These are phyloP conservation scores for Kappamyces sp. DNA, from an alignment of 192 early-diverging fungal genomes.

Conservation along the genomic window DNA sequence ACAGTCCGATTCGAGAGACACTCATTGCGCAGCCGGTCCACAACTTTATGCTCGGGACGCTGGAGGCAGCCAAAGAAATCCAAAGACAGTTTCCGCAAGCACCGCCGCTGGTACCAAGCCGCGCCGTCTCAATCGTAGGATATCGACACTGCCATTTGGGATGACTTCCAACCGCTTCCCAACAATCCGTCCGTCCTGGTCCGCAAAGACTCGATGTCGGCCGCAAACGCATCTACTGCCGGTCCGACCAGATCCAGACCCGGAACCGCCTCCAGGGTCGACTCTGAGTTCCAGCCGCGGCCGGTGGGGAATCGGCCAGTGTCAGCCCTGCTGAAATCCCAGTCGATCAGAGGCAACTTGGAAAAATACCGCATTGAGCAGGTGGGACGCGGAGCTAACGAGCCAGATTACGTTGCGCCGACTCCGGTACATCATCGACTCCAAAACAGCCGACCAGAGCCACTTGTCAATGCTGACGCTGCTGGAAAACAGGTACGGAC, in stretches of 20 bases:
- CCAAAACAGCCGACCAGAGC: neutral
- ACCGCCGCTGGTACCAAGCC: no score
- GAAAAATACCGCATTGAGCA: constrained; percentile 4
- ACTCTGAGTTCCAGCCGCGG: neutral
- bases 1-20: no score
- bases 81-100: no score
- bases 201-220: neutral
- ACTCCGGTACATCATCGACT: constrained; percentile 4
- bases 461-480: neutral
- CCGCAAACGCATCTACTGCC: no score
- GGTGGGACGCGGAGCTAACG: neutral
- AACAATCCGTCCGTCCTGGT: constrained; percentile 9
- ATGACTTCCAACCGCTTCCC: constrained; percentile 6
- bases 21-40: no score
- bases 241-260: neutral
- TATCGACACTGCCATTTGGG: neutral
- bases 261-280: neutral
- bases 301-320: no score
- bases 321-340: neutral
- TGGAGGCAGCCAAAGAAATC: no score
- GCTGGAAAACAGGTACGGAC: neutral
- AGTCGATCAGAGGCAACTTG: neutral
- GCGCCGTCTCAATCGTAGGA: no score
- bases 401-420: constrained; percentile 7
- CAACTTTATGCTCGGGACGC: no score